phyloP scores from a whole-genome alignment of 805 yeast genomes.

The Sungouiella thailandica region DNA sequence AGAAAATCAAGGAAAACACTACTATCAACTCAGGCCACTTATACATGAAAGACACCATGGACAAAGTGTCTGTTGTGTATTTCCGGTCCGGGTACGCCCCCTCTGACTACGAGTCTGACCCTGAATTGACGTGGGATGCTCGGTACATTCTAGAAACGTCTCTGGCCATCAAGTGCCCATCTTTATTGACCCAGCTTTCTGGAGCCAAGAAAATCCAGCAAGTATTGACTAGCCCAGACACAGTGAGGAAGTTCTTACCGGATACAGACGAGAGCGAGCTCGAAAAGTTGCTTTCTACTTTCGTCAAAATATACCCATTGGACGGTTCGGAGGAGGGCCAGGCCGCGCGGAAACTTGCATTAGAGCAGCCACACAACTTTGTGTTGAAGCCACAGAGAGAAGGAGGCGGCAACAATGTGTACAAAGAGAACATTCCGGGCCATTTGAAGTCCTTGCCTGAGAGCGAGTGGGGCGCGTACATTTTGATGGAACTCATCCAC shows the following conservation, averaged over 20 bases:
- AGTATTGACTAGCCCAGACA: slow-evolving; percentile 55
- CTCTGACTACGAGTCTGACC: slow-evolving; percentile 55
- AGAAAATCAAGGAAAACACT: slow-evolving; percentile 46
- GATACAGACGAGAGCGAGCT: slow-evolving; percentile 22
- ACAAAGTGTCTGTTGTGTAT: slow-evolving; percentile 83
- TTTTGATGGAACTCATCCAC: slow-evolving; percentile 87
- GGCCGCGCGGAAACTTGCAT: slow-evolving; percentile 61
- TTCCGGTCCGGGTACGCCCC: slow-evolving; percentile 90
- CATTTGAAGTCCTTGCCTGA: slow-evolving; percentile 59
- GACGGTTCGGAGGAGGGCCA: slow-evolving; percentile 64
- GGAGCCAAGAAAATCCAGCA: slow-evolving; percentile 96
- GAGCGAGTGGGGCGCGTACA: slow-evolving; percentile 82
- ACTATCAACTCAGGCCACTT: slow-evolving; percentile 43
- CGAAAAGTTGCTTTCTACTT: slow-evolving; percentile 49
- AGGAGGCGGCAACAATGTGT: slow-evolving; percentile 97
- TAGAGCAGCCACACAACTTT: slow-evolving; percentile 60
- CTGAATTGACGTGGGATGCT: slow-evolving; percentile 69
- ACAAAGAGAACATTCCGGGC: slow-evolving; percentile 76
- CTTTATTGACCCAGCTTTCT: slow-evolving; percentile 79
- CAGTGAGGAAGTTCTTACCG: slow-evolving; percentile 45
- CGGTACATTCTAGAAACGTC: slow-evolving; percentile 69
- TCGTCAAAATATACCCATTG: slow-evolving; percentile 83
- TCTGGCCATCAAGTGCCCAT: slow-evolving; percentile 86
- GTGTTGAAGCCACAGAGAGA: slow-evolving; percentile 98
- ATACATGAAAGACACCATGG: slow-evolving; percentile 47